Conservation (phyloP, 2,329 filamentous ascomycete genomes). For the Cladosporium sp. region DNA sequence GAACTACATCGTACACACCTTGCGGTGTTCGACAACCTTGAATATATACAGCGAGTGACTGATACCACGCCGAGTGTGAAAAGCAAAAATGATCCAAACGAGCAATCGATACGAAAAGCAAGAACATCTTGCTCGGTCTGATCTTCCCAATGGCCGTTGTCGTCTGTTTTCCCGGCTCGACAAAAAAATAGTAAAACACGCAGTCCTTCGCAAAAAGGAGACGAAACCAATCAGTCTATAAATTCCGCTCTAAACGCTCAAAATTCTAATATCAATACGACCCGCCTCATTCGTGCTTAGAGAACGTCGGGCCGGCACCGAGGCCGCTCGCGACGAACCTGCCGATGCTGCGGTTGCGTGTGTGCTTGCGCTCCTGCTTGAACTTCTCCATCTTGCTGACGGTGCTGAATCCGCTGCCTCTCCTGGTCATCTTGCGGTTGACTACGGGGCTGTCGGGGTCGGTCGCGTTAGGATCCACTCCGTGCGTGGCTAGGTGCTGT, state of each 20-base stretch:
- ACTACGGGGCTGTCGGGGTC: conserved; percentile 15
- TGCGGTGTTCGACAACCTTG: too few relatives aligned
- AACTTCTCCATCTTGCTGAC: conserved; percentile 11
- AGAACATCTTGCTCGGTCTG: too few relatives aligned
- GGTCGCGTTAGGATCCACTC: conserved; percentile 13
- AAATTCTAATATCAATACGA: not conserved
- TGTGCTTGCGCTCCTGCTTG: conserved; percentile 12
- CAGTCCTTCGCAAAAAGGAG: too few relatives aligned
- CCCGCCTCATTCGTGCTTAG: conserved; percentile 20
- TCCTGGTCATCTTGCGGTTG: conserved; percentile 11
- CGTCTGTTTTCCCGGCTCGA: too few relatives aligned
- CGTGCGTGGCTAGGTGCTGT: conserved; percentile 17
- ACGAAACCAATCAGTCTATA: too few relatives aligned
- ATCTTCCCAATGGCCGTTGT: too few relatives aligned
- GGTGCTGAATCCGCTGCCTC: conserved; percentile 11
- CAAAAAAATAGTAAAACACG: too few relatives aligned
- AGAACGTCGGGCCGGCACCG: conserved; percentile 24
- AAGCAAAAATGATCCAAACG: too few relatives aligned
- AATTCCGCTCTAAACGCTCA: too few relatives aligned
- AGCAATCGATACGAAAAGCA: too few relatives aligned
- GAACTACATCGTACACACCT: too few relatives aligned
- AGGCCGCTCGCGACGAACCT: conserved; percentile 22
- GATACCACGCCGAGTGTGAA: not conserved
- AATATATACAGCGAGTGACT: too few relatives aligned
- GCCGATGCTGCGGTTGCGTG: conserved; percentile 19